phyloP scores from a whole-genome alignment of 2,329 filamentous ascomycete genomes.

The Colletotrichum viniferum region DNA sequence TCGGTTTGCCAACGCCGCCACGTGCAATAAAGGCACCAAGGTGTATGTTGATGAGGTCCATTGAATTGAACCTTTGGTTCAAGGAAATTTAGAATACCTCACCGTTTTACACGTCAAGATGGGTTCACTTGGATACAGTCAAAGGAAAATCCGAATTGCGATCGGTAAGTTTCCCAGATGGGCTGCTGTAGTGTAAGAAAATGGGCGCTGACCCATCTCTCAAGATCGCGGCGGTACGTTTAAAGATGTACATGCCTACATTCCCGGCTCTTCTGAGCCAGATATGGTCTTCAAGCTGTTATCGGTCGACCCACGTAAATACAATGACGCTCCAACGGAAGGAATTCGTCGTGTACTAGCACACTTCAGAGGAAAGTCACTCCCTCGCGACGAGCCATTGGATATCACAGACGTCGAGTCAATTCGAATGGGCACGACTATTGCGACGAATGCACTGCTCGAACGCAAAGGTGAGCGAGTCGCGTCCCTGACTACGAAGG shows the following conservation, averaged over 20 bases:
- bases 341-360: slow-evolving; percentile 73
- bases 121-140: not conserved
- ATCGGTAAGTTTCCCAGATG: not conserved
- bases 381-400: slow-evolving; percentile 42
- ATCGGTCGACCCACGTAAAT: slow-evolving; percentile 74
- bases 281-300: slow-evolving; percentile 73
- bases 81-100: rapidly evolving
- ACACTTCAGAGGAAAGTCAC: slow-evolving; percentile 61
- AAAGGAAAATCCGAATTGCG: not conserved
- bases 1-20: not conserved
- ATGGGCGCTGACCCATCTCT: slow-evolving; percentile 20
- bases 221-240: slow-evolving; percentile 72
- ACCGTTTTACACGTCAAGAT: rapidly evolving
- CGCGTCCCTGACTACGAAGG: slow-evolving; percentile 73
- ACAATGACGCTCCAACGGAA: slow-evolving; percentile 73
- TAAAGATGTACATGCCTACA: slow-evolving; percentile 71
- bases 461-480: slow-evolving; percentile 74
- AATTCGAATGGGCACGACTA: slow-evolving; percentile 78
- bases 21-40: not conserved
- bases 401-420: slow-evolving; percentile 45
- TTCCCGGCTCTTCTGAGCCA: slow-evolving; percentile 65
- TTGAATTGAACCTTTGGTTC: not conserved
- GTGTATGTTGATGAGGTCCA: rapidly evolving
- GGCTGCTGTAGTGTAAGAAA: not conserved
- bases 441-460: slow-evolving; percentile 75